Base-by-base conservation (phyloP, 2,329 filamentous ascomycete genomes). In the Sarocladiaceae sp. region DNA sequence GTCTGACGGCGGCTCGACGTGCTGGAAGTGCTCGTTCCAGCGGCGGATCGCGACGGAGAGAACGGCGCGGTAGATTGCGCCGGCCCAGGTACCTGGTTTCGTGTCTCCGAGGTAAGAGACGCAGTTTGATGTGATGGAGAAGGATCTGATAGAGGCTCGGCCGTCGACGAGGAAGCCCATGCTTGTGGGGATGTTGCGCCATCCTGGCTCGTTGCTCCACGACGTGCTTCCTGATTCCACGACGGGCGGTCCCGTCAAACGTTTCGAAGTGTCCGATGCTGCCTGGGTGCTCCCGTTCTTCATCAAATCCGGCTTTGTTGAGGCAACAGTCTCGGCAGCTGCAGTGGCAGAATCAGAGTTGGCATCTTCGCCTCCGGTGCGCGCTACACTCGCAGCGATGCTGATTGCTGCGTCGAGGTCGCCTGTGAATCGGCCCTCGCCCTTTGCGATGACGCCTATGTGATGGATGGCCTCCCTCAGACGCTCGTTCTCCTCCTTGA, bases 401-500 rank as follows among this genome's bases (percentile, higher is more conserved):
- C n/a, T n/a, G n/a, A n/a, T n/a, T 29, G 26, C 26, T 29, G 9
- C 27, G 26, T 43, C 29, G 9, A 43, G 40, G 7, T 39, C 37
- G n/a, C 12, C 15, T 18, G 23, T 34, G 29, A 39, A 19, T 35
- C 33, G 31, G 6, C 21, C 9, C 4, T 23, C 3, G 7, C 27
- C 27, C 1, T 7, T 3, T 7, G 39, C 18, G 1, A 46, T 42
- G 11, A 11, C 27, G 4, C 24, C 24, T n/a, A 53, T 48, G 1
- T 43, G 35, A 2, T 11, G 23, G 24, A 53, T 50, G 23, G 40
- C 29, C 3, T 45, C 29, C 23, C 44, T 47, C 9, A 55, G 45
- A 3, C 23, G 42, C 15, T 35, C 44, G 35, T 53, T 53, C 32
- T 55, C 53, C 4, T 53, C 48, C 7, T 55, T 46, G 0, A 55